These are phyloP conservation scores for Phytophthora pini DNA, from an alignment of 352 stramenopile genomes.

Conservation along the genomic window DNA sequence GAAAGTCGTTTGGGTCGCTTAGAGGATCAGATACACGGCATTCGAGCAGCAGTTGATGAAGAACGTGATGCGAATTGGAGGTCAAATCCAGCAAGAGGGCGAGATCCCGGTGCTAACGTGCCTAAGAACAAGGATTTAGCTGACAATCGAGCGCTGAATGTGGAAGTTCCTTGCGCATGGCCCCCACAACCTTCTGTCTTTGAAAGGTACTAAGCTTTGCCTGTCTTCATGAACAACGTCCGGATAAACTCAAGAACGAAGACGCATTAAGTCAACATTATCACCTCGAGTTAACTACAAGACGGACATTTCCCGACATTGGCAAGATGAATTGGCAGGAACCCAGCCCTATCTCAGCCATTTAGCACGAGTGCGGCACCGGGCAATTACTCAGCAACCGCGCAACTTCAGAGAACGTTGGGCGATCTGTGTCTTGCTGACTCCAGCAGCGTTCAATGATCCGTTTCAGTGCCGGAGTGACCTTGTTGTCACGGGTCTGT, in stretches of 20 bases:
- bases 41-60: conserved; percentile 24
- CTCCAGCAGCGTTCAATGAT: conserved; percentile 39
- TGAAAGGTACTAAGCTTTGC: conserved; percentile 28
- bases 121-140: not conserved
- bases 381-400: conserved; percentile 20
- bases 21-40: conserved; percentile 38
- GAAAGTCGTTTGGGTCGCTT: conserved; percentile 41
- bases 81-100: not conserved
- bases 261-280: too few species aligned
- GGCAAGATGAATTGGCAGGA: too few species aligned
- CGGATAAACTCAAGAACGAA: not conserved
- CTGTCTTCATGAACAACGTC: not conserved
- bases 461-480: conserved; percentile 26
- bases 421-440: conserved; percentile 11
- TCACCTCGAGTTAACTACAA: too few species aligned
- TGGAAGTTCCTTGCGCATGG: conserved; percentile 41
- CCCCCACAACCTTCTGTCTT: conserved; percentile 51
- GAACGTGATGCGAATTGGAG: conserved; percentile 11
- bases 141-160: conserved; percentile 22
- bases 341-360: too few species aligned
- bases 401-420: conserved; percentile 25
- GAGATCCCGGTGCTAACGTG: too few species aligned
- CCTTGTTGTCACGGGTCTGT: conserved; percentile 32
- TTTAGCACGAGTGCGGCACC: conserved; percentile 28
- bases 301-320: too few species aligned